Evolutionary conservation across 768 basidiomycete genomes (phyloP).

Genomic region (Boletus rufocinnamomeus): DNA sequence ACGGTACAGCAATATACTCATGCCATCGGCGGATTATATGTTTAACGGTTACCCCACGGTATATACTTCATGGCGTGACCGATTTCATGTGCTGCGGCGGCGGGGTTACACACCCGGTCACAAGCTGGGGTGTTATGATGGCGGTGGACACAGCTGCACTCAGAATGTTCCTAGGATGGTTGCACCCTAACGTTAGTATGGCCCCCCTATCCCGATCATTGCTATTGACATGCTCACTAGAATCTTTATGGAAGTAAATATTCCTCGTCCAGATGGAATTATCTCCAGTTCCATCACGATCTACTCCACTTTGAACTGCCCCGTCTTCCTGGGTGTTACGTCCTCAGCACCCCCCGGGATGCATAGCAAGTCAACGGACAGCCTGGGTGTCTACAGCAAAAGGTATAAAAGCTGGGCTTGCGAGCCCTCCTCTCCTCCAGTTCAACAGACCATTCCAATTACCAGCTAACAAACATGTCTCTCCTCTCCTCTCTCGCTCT

Average conservation of each 20-base stretch:
- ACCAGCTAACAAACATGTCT: slow-evolving; percentile 15
- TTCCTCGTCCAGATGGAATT: background rate
- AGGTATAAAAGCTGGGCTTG: too few relatives aligned
- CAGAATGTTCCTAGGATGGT: background rate
- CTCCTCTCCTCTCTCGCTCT: slow-evolving; percentile 22
- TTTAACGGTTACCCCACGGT: background rate
- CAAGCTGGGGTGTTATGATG: background rate
- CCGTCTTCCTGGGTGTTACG: background rate
- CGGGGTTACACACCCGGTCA: background rate
- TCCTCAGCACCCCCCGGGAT: background rate
- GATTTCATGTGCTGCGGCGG: background rate
- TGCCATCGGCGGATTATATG: background rate
- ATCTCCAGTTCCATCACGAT: background rate
- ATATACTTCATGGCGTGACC: background rate
- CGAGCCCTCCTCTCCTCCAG: background rate
- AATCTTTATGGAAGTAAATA: background rate
- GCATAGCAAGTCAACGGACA: too few relatives aligned
- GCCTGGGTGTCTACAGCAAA: too few relatives aligned
- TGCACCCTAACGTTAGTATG: background rate
- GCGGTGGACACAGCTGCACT: background rate
- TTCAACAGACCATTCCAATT: background rate
- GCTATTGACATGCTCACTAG: background rate
- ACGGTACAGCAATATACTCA: background rate
- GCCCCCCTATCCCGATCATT: background rate
- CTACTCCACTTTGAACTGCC: slow-evolving; percentile 3